Evolutionary conservation across 2,329 filamentous ascomycete species (phyloP).

Genomic region (Gyromitra esculenta): DNA sequence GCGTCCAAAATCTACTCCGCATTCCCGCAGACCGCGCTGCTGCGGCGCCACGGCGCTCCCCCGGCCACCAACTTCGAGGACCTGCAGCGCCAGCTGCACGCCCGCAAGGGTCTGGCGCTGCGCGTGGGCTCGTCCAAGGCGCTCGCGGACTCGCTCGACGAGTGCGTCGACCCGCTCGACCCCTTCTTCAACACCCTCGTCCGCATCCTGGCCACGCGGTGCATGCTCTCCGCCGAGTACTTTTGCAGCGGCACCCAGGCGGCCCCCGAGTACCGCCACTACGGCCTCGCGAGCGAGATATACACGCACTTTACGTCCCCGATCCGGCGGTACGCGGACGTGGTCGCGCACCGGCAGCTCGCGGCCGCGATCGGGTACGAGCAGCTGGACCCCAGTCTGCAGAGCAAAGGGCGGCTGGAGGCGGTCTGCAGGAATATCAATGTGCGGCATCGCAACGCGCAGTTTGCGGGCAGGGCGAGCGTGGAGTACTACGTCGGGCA

Average conservation of each 20-base stretch:
- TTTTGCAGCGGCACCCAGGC: slow-evolving; percentile 94
- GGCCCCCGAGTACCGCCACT: slow-evolving; percentile 94
- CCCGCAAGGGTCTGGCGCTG: slow-evolving; percentile 83
- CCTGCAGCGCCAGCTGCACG: slow-evolving; percentile 86
- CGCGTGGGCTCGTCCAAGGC: slow-evolving; percentile 87
- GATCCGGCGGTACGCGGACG: slow-evolving; percentile 96
- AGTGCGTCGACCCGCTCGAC: slow-evolving; percentile 79
- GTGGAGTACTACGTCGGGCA: slow-evolving; percentile 99
- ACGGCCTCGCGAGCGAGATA: slow-evolving; percentile 93
- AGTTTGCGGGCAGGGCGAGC: slow-evolving; percentile 90
- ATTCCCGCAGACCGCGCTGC: slow-evolving; percentile 93
- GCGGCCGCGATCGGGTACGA: slow-evolving; percentile 96
- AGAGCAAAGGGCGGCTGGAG: slow-evolving; percentile 85
- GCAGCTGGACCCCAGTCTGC: slow-evolving; percentile 79
- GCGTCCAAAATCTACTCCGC: slow-evolving; percentile 88
- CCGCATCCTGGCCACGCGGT: slow-evolving; percentile 95
- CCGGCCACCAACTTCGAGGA: slow-evolving; percentile 98
- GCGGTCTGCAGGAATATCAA: slow-evolving; percentile 99
- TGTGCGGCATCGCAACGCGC: slow-evolving; percentile 93
- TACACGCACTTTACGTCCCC: slow-evolving; percentile 99
- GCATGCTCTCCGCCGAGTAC: slow-evolving; percentile 99
- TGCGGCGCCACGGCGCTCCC: slow-evolving; percentile 84
- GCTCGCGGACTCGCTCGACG: slow-evolving; percentile 91
- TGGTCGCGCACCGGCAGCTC: slow-evolving; percentile 91
- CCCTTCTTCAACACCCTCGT: slow-evolving; percentile 99